These are phyloP conservation scores for Xylariaceae sp. DNA, from an alignment of 2,329 filamentous ascomycete species.

Conservation along the genomic window DNA sequence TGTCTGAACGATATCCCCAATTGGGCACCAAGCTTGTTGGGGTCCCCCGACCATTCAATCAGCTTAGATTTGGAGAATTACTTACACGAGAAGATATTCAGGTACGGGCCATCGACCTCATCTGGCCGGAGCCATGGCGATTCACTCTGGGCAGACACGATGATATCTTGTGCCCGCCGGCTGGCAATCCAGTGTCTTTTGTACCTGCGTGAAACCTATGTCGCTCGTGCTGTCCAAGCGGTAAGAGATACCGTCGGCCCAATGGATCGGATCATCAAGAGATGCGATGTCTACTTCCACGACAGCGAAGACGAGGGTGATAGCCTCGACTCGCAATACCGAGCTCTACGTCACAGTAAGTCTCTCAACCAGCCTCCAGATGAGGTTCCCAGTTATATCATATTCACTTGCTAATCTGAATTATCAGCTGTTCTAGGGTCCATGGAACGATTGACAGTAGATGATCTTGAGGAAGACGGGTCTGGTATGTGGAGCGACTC, in stretches of 20 bases:
- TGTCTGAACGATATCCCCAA: conserved; percentile 31
- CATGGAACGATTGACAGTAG: conserved; percentile 52
- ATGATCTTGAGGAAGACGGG: conserved; percentile 54
- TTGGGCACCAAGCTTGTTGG: conserved; percentile 51
- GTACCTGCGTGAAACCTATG: conserved; percentile 43
- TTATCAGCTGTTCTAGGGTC: conserved; percentile 37
- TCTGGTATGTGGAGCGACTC: conserved; percentile 50
- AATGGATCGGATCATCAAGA: conserved; percentile 39
- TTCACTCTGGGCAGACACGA: conserved; percentile 23
- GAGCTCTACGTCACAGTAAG: conserved; percentile 34
- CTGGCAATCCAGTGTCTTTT: conserved; percentile 42
- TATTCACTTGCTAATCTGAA: conserved; percentile 8
- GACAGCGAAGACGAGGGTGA: conserved; percentile 28
- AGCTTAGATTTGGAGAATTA: conserved; percentile 39
- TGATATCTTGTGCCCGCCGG: conserved; percentile 31
- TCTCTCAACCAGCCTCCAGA: neutral
- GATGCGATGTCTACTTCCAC: conserved; percentile 38
- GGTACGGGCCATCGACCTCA: conserved; percentile 24
- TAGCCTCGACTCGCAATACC: conserved; percentile 29
- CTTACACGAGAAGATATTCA: conserved; percentile 40
- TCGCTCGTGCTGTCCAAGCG: conserved; percentile 37
- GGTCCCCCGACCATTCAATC: conserved; percentile 40
- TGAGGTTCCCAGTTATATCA: no score
- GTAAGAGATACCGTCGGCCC: conserved; percentile 36
- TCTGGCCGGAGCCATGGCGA: conserved; percentile 29